phyloP scores from a whole-genome alignment of 2,329 filamentous ascomycete genomes.

The Periglandula ipomoeae region DNA sequence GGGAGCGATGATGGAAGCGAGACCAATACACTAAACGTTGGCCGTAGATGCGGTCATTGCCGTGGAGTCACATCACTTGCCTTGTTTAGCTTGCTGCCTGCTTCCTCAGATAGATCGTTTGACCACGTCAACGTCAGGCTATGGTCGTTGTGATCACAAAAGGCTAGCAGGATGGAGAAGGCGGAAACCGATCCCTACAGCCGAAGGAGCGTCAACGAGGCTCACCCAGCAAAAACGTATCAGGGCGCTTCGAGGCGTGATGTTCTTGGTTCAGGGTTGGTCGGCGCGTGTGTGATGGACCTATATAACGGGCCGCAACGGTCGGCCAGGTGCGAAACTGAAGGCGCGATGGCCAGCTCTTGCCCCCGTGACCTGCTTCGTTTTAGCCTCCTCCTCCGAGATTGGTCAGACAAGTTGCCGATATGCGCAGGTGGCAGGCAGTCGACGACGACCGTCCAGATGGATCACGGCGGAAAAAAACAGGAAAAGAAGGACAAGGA shows the following conservation, averaged over 20 bases:
- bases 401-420: background rate
- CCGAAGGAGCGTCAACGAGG: background rate
- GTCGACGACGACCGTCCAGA: too few species aligned
- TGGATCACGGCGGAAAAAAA: background rate
- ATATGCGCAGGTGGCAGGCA: background rate
- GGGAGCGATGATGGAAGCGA: background rate
- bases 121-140: background rate
- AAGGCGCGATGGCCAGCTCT: background rate
- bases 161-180: background rate
- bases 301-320: background rate
- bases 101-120: background rate
- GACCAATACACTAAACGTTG: background rate
- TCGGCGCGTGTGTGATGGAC: background rate
- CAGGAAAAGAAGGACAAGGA: background rate
- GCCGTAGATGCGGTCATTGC: background rate
- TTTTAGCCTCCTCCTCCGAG: background rate
- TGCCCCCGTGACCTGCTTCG: background rate
- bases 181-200: background rate
- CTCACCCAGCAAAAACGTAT: background rate
- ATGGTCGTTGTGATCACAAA: background rate
- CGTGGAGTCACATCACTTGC: conserved; percentile 1
- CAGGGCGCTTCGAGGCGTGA: background rate
- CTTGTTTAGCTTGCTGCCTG: background rate
- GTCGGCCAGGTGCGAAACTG: background rate
- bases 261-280: background rate